Base-by-base conservation (phyloP, 2,329 filamentous ascomycete genomes). In the Beauveria varroae region DNA sequence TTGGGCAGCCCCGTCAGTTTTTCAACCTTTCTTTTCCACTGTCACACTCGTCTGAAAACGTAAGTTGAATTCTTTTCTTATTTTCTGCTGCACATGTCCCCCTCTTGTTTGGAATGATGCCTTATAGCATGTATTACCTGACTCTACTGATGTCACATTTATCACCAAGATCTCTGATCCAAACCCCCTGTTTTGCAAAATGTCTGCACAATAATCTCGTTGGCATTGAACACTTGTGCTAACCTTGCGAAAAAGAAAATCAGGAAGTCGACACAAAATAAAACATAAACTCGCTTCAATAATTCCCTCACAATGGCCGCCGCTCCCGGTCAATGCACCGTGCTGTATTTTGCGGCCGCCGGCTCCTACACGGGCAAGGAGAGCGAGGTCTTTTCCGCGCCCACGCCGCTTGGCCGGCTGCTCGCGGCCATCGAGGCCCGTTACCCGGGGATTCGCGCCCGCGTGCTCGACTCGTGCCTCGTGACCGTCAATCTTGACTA, bases 401-500 rank as follows among this genome's bases (percentile, higher is more conserved):
- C 90, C 41, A 72, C 93, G 41, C 76, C 81, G 1, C 72, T 91
- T 30, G 72, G 75, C 44, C 76, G 83, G 65, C 80, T 96, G 24
- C 91, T 91, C 68, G 74, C 76, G n/a, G 70, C 76, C 64, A 79
- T 96, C 8, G 90, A 96, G 69, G 75, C 81, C 69, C 81, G 76
- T 67, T 90, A 96, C 71, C 78, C 81, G 10, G 90, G 89, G 44
- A 89, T 96, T 57, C 81, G 76, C 65, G 76, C 80, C 53, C 87
- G 84, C 67, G 83, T 96, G 5, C 78, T 96, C 55, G 80, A 81
- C 63, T 90, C 86, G 63, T 91, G 87, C 70, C 81, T 92, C 61
- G 82, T 96, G 64, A 93, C 90, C 26, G 77, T 96, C 70, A 95
- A 96, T 67, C 76, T 93, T 59, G 83, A 90, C 62, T 96, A 96